Conservation (phyloP, 306 rosid species). For the Rosa lucieae region DNA sequence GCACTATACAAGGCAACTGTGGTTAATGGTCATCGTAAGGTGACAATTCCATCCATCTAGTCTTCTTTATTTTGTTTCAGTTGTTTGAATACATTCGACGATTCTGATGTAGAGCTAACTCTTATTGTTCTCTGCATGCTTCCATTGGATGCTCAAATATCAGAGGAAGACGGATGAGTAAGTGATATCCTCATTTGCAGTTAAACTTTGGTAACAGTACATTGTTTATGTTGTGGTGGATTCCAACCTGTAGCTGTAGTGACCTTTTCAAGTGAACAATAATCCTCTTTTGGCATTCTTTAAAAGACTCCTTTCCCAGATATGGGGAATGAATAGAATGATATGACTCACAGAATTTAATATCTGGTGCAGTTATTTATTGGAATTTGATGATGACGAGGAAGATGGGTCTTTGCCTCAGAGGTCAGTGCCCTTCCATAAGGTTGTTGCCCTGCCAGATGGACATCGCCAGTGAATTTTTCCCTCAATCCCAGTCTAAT, state of each 20-base stretch:
- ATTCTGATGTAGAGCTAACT: slow-evolving; percentile 40
- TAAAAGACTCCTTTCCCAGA: not conserved
- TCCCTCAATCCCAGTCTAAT: slow-evolving; percentile 8
- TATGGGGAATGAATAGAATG: not conserved
- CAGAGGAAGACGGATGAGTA: slow-evolving; percentile 99
- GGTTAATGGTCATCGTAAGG: slow-evolving; percentile 89
- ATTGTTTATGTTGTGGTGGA: slow-evolving; percentile 3
- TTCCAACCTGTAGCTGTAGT: not conserved
- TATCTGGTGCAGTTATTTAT: slow-evolving; percentile 65
- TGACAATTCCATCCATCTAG: slow-evolving; percentile 32
- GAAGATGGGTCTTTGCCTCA: slow-evolving; percentile 96
- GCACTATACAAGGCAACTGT: slow-evolving; percentile 99
- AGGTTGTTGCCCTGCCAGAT: slow-evolving; percentile 86
- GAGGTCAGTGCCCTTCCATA: slow-evolving; percentile 88
- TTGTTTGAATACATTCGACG: not conserved
- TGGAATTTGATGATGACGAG: slow-evolving; percentile 98
- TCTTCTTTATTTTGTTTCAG: slow-evolving; percentile 13
- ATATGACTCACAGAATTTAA: slow-evolving; percentile 6
- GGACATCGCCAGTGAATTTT: slow-evolving; percentile 81
- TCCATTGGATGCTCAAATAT: slow-evolving; percentile 32
- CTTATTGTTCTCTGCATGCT: slow-evolving; percentile 35
- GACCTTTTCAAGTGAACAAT: not conserved
- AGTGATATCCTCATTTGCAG: slow-evolving; percentile 36
- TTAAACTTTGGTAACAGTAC: not conserved
- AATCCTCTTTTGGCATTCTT: not conserved